Conservation (phyloP, 192 early-diverging fungal species). For the Spizellomyces sp. region DNA sequence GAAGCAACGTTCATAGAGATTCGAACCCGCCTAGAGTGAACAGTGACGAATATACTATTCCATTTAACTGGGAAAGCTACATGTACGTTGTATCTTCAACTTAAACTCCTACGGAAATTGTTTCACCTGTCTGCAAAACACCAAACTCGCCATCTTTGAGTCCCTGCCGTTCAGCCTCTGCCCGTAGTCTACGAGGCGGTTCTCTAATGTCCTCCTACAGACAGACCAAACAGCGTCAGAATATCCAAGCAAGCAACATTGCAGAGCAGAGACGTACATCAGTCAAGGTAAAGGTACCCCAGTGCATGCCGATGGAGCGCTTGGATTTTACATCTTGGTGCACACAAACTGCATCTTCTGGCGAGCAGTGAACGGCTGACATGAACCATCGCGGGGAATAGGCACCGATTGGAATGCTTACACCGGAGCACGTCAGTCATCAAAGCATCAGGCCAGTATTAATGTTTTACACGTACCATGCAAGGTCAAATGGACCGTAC, state of each 20-base stretch:
- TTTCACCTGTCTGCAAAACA: background rate
- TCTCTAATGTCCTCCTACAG: background rate
- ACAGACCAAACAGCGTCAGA: too few relatives aligned
- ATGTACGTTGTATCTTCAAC: too few relatives aligned
- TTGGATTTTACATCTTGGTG: constrained; percentile 73
- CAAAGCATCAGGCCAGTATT: too few relatives aligned
- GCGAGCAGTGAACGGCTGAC: constrained; percentile 74
- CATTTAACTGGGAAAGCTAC: too few relatives aligned
- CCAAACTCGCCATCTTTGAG: background rate
- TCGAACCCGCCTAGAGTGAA: too few relatives aligned
- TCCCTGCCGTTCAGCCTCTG: background rate
- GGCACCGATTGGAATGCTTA: constrained; percentile 84
- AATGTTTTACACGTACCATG: background rate
- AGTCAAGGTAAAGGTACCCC: constrained; percentile 82
- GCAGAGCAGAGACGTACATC: constrained; percentile 45
- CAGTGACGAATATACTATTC: too few relatives aligned
- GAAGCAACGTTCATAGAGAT: too few relatives aligned
- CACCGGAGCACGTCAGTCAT: background rate
- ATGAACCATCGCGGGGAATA: constrained; percentile 77
- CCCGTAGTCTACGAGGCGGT: background rate
- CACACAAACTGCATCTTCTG: constrained; percentile 78
- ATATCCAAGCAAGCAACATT: too few relatives aligned
- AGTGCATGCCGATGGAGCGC: constrained; percentile 78
- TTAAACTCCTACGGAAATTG: background rate
- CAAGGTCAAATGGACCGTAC: constrained; percentile 41